Evolutionary conservation across 768 basidiomycete genomes (phyloP).

Genomic region (Boletus rex-veris): DNA sequence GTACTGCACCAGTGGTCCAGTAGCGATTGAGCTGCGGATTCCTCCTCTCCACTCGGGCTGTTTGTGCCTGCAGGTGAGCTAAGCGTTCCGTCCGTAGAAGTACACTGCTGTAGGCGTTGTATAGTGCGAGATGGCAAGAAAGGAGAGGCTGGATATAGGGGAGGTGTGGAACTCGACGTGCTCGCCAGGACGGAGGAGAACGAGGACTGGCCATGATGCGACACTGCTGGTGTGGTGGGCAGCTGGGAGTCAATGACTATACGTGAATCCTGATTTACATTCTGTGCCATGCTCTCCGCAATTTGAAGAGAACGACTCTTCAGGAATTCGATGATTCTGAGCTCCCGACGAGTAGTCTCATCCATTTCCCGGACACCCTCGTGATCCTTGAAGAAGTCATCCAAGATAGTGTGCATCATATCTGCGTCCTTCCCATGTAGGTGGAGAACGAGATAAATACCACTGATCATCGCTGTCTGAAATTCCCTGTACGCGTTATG

Average conservation of each 20-base stretch:
- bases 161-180: slow-evolving; percentile 18
- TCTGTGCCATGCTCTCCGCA: slow-evolving; percentile 33
- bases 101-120: slow-evolving; percentile 55
- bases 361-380: slow-evolving; percentile 59
- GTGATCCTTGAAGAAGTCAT: slow-evolving; percentile 67
- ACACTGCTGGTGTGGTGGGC: slow-evolving; percentile 8
- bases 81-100: slow-evolving; percentile 41
- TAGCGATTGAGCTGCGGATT: slow-evolving; percentile 70
- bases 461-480: slow-evolving; percentile 85
- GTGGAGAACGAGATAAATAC: slow-evolving; percentile 80
- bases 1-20: slow-evolving; percentile 84
- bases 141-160: slow-evolving; percentile 29
- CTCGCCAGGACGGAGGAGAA: slow-evolving; percentile 26
- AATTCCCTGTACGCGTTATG: slow-evolving; percentile 85
- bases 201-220: slow-evolving; percentile 15
- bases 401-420: slow-evolving; percentile 76
- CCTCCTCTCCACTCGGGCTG: slow-evolving; percentile 72
- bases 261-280: slow-evolving; percentile 13
- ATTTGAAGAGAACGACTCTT: slow-evolving; percentile 62
- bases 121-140: slow-evolving; percentile 47
- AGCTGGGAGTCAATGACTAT: slow-evolving; percentile 36
- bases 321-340: slow-evolving; percentile 82
- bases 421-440: slow-evolving; percentile 66
- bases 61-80: slow-evolving; percentile 61
- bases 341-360: slow-evolving; percentile 76